A percentile compares a stretch with the other conserved stretches of the same genome.
These are phyloP conservation scores for Neopestalotiopsis sp. DNA, from an alignment of 2,329 filamentous ascomycete genomes.

Conservation along the genomic window DNA sequence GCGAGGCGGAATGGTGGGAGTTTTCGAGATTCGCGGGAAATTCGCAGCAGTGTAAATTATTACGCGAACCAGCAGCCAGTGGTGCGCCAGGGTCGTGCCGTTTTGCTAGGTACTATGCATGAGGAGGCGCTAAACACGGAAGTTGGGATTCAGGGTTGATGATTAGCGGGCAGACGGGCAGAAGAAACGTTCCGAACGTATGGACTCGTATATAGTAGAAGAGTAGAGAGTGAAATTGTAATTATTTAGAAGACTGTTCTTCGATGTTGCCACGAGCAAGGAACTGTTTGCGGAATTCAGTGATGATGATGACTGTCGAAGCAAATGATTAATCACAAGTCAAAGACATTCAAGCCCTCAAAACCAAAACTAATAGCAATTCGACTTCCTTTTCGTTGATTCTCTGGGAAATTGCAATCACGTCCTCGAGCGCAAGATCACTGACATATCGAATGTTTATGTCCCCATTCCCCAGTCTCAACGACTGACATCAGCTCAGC, in stretches of 20 bases:
- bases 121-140: neutral
- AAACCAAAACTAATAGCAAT: neutral
- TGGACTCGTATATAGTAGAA: neutral
- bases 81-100: neutral
- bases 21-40: neutral
- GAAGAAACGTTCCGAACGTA: neutral
- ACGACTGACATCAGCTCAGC: conserved; percentile 18
- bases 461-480: conserved; percentile 12
- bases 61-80: neutral
- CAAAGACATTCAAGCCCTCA: neutral
- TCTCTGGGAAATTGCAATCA: neutral
- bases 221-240: neutral
- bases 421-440: conserved; percentile 1
- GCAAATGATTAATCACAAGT: neutral
- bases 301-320: neutral
- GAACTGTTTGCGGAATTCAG: neutral
- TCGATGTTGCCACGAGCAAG: neutral
- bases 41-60: neutral
- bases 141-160: neutral
- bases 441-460: conserved; percentile 12
- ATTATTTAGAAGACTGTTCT: neutral
- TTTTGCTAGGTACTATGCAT: neutral
- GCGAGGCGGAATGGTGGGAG: neutral
- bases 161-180: neutral
- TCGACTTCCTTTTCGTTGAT: neutral